Base-by-base conservation (phyloP, 2,329 filamentous ascomycete species). In the Beauveria scarabaeidicola region DNA sequence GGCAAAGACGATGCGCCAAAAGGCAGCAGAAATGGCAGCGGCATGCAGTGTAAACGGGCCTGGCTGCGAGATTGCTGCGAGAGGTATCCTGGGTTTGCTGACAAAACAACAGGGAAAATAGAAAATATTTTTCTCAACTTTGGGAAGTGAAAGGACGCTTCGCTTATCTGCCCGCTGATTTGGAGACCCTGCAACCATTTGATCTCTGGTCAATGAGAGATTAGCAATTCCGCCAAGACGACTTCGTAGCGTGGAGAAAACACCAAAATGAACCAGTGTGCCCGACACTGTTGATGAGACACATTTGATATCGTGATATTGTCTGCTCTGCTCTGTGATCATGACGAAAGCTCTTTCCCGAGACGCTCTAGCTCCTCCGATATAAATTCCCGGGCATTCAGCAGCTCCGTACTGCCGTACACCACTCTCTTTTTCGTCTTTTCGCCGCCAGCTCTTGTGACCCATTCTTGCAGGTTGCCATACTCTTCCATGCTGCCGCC, bases 401-500 rank as follows among this genome's bases (percentile, higher is more conserved):
- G 77, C 70, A 91, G 77, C 71, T 90, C 93, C 15, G 94, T 99
- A 69, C 91, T 96, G 19, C 94, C 94, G 73, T 99, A 99, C 1
- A 97, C 89, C 10, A 99, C 89, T 64, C 91, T 82, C 74, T 90
- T 88, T 72, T 84, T 88, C 23, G 84, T 81, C 9, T 84, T 81
- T 59, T 83, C 82, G 15, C 84, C 84, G 52, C 80, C 79, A 4
- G 90, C 91, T 64, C 93, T 82, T 72, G 84, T 85, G 5, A 93
- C 91, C 94, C 94, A 99, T 70, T 97, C 94, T 71, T 96, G 91
- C 70, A 99, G 72, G 73, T 99, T 99, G 21, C 92, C 93, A 71
- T 97, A 99, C 72, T 99, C 94, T 67, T 99, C 94, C 90, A 99
- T 97, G 70, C 91, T 97, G 46, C 94, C 94, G 51, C 95, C 94